A percentile compares a stretch with the other conserved stretches of the same genome.
phyloP scores from a whole-genome alignment of 2,329 filamentous ascomycete species.

The Pseudogymnoascus sp. region DNA sequence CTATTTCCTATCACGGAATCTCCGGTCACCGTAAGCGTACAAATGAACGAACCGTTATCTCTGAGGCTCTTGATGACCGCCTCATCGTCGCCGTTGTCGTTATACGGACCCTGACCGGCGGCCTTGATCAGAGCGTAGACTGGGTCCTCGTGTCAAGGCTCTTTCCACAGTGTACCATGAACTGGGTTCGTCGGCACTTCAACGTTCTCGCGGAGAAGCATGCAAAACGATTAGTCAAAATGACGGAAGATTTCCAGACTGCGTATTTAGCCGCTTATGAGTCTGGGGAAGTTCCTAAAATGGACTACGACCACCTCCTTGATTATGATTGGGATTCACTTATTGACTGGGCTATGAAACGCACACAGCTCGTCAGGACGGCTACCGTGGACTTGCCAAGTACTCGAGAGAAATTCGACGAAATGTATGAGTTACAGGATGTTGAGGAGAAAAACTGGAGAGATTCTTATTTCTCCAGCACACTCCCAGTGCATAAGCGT shows the following conservation, averaged over 20 bases:
- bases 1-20: not conserved
- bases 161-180: constrained; percentile 47
- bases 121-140: constrained; percentile 51
- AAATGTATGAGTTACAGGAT: constrained; percentile 29
- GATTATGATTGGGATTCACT: constrained; percentile 63
- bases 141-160: constrained; percentile 52
- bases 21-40: constrained; percentile 23
- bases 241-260: constrained; percentile 58
- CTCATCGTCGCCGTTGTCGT: constrained; percentile 52
- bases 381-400: constrained; percentile 39
- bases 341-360: constrained; percentile 58
- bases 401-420: constrained; percentile 38
- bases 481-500: constrained; percentile 38
- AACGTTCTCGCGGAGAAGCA: constrained; percentile 43
- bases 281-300: constrained; percentile 48
- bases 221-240: constrained; percentile 45
- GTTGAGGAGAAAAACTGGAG: constrained; percentile 43
- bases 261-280: constrained; percentile 61
- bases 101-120: constrained; percentile 52
- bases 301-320: constrained; percentile 57
- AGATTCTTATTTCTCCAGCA: constrained; percentile 48
- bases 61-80: constrained; percentile 31
- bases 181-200: constrained; percentile 50
- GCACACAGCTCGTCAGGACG: constrained; percentile 17
- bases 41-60: constrained; percentile 19